Evolutionary conservation across 1,284 basidiomycete genomes (phyloP).

Genomic region (Austropuccinia psidii): DNA sequence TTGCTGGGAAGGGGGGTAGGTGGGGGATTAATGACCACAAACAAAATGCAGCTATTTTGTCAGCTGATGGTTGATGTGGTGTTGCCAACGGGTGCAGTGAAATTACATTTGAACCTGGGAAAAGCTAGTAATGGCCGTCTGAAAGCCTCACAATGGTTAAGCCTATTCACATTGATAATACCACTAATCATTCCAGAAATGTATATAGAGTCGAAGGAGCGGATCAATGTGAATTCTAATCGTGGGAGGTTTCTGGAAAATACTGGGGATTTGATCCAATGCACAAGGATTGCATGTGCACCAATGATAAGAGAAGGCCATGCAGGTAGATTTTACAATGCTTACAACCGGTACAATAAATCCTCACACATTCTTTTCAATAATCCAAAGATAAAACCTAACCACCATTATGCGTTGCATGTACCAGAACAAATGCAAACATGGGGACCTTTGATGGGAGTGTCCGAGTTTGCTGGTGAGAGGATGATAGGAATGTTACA

Average conservation of each 20-base stretch:
- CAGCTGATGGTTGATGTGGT: background rate
- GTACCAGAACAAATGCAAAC: background rate
- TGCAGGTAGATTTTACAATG: background rate
- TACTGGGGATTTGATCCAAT: background rate
- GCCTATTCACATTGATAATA: background rate
- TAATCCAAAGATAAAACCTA: background rate
- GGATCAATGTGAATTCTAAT: background rate
- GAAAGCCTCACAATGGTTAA: background rate
- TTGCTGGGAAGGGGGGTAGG: too few relatives aligned
- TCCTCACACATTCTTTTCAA: background rate
- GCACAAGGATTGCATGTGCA: background rate
- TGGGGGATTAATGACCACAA: background rate
- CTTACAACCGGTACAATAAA: background rate
- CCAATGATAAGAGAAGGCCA: background rate
- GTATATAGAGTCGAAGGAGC: background rate
- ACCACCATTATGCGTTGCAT: conserved; percentile 5
- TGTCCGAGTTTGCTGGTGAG: background rate
- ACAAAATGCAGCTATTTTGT: too few relatives aligned
- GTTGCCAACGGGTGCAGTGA: background rate
- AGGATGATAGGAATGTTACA: conserved; percentile 5
- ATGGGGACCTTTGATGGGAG: background rate
- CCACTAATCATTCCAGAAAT: background rate
- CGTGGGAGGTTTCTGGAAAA: background rate
- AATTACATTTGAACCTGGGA: background rate
- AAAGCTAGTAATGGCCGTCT: background rate